These are phyloP conservation scores for Aspergillus incahuasiensis DNA, from an alignment of 495 filamentous ascomycete species.

Conservation along the genomic window DNA sequence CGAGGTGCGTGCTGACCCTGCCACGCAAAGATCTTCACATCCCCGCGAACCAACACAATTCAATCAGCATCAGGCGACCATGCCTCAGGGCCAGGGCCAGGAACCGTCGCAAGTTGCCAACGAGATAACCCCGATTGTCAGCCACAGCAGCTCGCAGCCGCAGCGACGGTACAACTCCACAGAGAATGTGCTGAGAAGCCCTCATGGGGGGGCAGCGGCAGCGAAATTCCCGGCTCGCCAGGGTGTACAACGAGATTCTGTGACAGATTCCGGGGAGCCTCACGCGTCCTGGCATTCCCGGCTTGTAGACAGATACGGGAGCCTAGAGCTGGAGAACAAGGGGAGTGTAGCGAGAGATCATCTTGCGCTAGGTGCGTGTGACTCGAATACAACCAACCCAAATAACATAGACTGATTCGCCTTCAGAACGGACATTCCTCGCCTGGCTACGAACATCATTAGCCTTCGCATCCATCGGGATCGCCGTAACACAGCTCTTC, in stretches of 20 bases:
- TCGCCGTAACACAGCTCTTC: conserved; percentile 95
- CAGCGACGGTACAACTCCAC: conserved; percentile 37
- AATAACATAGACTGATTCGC: not conserved
- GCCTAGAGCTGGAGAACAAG: conserved; percentile 92
- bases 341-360: conserved; percentile 94
- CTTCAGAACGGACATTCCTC: conserved; percentile 86
- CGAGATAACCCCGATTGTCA: conserved; percentile 36
- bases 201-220: conserved; percentile 8
- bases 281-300: conserved; percentile 46
- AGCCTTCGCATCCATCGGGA: conserved; percentile 93
- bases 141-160: conserved; percentile 16
- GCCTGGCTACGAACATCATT: conserved; percentile 95
- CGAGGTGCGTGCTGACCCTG: conserved; percentile 15
- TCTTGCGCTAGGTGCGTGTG: conserved; percentile 74
- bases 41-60: conserved; percentile 17
- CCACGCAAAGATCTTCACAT: conserved; percentile 24
- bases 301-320: conserved; percentile 65
- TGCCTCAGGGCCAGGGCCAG: not conserved
- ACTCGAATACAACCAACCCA: too few species aligned
- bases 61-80: conserved; percentile 16
- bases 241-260: conserved; percentile 8
- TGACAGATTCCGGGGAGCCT: conserved; percentile 15
- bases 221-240: conserved; percentile 9
- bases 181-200: conserved; percentile 18
- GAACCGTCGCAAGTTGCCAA: conserved; percentile 17